phyloP scores from a whole-genome alignment of 805 yeast genomes.

The Lachancea nothofagi region DNA sequence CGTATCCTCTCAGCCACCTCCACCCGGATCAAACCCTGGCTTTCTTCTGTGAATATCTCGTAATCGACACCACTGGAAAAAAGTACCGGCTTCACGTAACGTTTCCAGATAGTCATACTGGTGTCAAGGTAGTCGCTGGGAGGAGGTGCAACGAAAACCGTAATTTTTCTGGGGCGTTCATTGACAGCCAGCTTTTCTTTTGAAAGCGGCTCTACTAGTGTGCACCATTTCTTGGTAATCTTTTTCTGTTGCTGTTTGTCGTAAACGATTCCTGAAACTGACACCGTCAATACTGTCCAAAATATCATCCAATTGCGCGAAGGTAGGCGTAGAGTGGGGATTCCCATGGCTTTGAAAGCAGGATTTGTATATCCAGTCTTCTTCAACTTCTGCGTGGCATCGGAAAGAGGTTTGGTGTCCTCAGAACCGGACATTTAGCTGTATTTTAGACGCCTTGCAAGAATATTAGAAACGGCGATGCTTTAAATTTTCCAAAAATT shows the following conservation, averaged over 20 bases:
- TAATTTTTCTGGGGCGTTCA: slow-evolving; percentile 64
- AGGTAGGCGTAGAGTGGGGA: slow-evolving; percentile 71
- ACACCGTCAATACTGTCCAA: slow-evolving; percentile 60
- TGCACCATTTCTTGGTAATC: slow-evolving; percentile 60
- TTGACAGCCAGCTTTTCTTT: slow-evolving; percentile 42
- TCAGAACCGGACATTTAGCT: slow-evolving; percentile 2
- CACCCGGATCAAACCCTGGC: slow-evolving; percentile 85
- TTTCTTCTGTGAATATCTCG: slow-evolving; percentile 65
- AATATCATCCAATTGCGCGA: slow-evolving; percentile 91
- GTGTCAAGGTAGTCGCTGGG: slow-evolving; percentile 85
- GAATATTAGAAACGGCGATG: not conserved
- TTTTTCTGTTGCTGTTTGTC: slow-evolving; percentile 71
- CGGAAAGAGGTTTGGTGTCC: not conserved
- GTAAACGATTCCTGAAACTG: slow-evolving; percentile 72
- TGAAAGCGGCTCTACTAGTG: slow-evolving; percentile 50
- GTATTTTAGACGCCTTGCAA: not conserved
- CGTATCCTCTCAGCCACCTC: slow-evolving; percentile 81
- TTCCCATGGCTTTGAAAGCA: slow-evolving; percentile 79
- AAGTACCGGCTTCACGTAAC: slow-evolving; percentile 78
- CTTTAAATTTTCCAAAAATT: not conserved
- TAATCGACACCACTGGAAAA: slow-evolving; percentile 81
- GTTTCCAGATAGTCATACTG: slow-evolving; percentile 65
- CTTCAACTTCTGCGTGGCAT: slow-evolving; percentile 2
- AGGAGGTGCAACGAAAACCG: slow-evolving; percentile 91
- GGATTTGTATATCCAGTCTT: slow-evolving; percentile 46